Base-by-base conservation (phyloP, 306 rosid genomes). In the Cajanus cajan region DNA sequence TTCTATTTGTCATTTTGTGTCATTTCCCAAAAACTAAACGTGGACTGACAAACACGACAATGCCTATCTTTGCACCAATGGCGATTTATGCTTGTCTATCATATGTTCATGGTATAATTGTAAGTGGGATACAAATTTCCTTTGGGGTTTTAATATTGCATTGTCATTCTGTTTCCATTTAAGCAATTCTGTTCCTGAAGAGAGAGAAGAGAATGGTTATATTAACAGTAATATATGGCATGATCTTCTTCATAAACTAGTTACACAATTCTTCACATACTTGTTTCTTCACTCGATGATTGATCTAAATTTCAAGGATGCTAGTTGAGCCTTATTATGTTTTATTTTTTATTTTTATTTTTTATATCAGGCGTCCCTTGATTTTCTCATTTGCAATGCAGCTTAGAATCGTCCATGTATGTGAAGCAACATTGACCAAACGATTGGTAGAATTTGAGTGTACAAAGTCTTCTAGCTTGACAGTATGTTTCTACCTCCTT, bases 391-490 rank as follows among this genome's bases (percentile, higher is more conserved):
- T 68, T 79, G 73, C 78, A 24, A 75, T 62, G 76, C 86, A 94
- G 98, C 84, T 89, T 15, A 88, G 86, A 84, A 83, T 92, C n/a
- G 96, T 91, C 24, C 96, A 92, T 87, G 88, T 94, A 77, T 94
- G 98, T 83, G 98, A 94, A 79, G 91, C 90, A 74, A 92, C 95
- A 31, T 83, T 94, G 88, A 89, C 93, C 13, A 94, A 92, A 85
- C 89, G 98, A 67, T 78, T 94, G 85, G 87, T 88, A 14, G 97
- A 94, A 81, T 94, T 92, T 66, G 98, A 92, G 92, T 85, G 89
- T 80, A 94, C 96, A 6, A 92, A 92, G 62, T 92, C 97, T n/a
- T n/a, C 47, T 91, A 88, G 93, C 90, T 89, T 92, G 89, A 94
- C 97, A 64, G 97, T 94, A 87, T 44, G 91, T 85, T 68, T 78